phyloP scores from a whole-genome alignment of 2,329 filamentous ascomycete genomes.

The Botrytis hyacinthi region DNA sequence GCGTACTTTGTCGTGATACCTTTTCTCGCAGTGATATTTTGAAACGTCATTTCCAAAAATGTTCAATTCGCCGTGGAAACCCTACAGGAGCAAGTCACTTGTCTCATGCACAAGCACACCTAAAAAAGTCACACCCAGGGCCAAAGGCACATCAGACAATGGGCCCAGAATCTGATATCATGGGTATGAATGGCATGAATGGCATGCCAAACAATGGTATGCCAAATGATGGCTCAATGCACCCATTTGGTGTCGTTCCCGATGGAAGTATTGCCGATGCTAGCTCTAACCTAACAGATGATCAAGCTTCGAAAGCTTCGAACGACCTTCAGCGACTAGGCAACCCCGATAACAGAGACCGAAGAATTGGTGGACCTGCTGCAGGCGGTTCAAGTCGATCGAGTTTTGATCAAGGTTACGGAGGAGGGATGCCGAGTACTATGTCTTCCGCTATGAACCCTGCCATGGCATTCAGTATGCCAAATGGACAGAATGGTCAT shows the following conservation, averaged over 20 bases:
- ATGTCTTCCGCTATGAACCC: constrained; percentile 63
- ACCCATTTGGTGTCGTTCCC: constrained; percentile 57
- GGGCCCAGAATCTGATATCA: constrained; percentile 56
- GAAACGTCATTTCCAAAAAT: constrained; percentile 99
- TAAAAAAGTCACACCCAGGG: constrained; percentile 68
- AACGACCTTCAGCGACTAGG: constrained; percentile 59
- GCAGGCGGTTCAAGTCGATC: constrained; percentile 48
- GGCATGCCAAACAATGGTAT: constrained; percentile 53
- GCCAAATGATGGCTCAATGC: constrained; percentile 53
- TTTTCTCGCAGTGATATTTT: constrained; percentile 97
- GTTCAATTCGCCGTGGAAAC: constrained; percentile 92
- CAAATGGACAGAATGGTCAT: constrained; percentile 57
- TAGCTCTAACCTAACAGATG: constrained; percentile 51
- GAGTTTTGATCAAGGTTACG: constrained; percentile 55
- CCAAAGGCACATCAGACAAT: constrained; percentile 53
- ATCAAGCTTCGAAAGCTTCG: constrained; percentile 52
- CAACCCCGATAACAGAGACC: constrained; percentile 55
- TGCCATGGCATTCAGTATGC: constrained; percentile 61
- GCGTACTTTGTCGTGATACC: constrained; percentile 94
- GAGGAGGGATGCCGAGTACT: constrained; percentile 55
- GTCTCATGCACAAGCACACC: constrained; percentile 85
- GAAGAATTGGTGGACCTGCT: constrained; percentile 54
- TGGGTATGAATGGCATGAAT: constrained; percentile 42
- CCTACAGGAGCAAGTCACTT: constrained; percentile 92
- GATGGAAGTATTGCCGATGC: constrained; percentile 38